Base-by-base conservation (phyloP, 495 filamentous ascomycete species). In the Xylaria flabelliformis region DNA sequence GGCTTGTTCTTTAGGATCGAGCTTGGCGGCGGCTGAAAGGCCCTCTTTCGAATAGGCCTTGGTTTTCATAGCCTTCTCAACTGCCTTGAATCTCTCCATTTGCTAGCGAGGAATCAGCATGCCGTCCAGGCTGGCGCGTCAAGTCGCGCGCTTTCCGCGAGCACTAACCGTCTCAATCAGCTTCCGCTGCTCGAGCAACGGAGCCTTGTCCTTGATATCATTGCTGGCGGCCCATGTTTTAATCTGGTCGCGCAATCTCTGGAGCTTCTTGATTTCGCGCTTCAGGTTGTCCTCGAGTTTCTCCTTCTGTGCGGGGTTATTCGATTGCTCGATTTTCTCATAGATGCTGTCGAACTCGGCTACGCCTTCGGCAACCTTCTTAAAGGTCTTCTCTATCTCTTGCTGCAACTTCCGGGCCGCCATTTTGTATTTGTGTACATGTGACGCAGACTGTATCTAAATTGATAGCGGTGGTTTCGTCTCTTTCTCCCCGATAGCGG, bases 1-100 rank as follows among this genome's bases (percentile, higher is more conserved):
- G 78, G 96, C 94, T 80, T 95, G 93, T 78, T 98, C 95, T 78
- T 92, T 96, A 2, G 96, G 96, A 83, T 99, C 96, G 55, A 98
- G 86, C 80, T 97, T 95, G 59, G 94, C 91, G 2, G 94, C 94
- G 59, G 94, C 91, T 55, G 91, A 93, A 58, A 99, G 83, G 46
- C 96, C 96, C 82, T 98, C 97, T 87, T 99, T 98, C 50, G 97
- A 98, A 81, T 97, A 99, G 70, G 96, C 95, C 83, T 99, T 99
- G 61, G 96, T 99, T 85, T 99, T 99, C 95, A 99, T 98, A 81
- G 97, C 96, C 85, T 99, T 99, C 83, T 99, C 96, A n/a, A 99
- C 96, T 32, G 94, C 95, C 86, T 99, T 99, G 89, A 99, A 99
- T 76, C 93, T 93, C 83, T 99, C 96, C 96, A 99, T 99, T 91